phyloP scores from a whole-genome alignment of 495 filamentous ascomycete species.

The Diplogelasinospora grovesii region DNA sequence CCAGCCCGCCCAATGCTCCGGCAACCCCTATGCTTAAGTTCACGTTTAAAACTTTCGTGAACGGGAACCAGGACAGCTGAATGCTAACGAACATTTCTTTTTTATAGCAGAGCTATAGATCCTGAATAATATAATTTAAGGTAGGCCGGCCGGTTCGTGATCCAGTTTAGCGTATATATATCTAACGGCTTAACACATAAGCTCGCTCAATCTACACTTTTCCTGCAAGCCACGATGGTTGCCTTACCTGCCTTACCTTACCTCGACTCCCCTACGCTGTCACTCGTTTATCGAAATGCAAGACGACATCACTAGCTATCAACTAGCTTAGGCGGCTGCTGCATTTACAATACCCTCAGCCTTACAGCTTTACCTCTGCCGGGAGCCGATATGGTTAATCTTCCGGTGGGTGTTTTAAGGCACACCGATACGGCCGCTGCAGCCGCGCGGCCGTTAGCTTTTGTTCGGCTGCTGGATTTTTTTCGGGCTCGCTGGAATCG shows the following conservation, averaged over 20 bases:
- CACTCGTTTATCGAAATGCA: slow-evolving; percentile 1
- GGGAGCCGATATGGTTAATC: too few species aligned
- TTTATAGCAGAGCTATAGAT: background rate
- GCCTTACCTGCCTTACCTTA: background rate
- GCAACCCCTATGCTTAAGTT: background rate
- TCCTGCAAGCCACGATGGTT: slow-evolving; percentile 1
- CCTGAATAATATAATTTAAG: background rate
- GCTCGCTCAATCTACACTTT: slow-evolving; percentile 2
- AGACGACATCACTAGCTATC: background rate
- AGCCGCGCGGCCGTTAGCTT: background rate
- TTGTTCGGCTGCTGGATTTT: background rate
- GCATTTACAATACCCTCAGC: background rate
- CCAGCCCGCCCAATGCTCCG: too few species aligned
- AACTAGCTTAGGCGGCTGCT: background rate
- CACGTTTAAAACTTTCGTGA: background rate
- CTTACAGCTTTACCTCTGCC: background rate
- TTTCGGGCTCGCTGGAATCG: background rate
- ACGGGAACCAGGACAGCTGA: background rate
- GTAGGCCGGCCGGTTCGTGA: background rate
- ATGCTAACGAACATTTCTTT: background rate
- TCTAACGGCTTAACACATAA: background rate
- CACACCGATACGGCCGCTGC: background rate
- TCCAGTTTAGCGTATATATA: background rate
- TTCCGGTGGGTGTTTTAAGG: background rate
- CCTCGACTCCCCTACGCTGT: background rate